These are phyloP conservation scores for Yamadazyma kitorensis DNA, from an alignment of 805 yeast species.

Conservation along the genomic window DNA sequence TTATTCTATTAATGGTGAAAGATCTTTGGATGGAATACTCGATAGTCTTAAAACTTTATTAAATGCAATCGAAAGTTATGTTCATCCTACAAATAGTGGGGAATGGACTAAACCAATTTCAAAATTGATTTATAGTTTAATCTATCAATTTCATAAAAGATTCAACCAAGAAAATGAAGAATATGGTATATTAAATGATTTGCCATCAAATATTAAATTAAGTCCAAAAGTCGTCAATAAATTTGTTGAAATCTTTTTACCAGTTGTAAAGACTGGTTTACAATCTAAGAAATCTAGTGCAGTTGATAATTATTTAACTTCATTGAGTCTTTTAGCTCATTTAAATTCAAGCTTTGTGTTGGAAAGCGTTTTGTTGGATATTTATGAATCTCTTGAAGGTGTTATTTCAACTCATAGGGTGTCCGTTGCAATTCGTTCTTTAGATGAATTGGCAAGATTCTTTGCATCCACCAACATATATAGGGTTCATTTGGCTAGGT, in stretches of 20 bases:
- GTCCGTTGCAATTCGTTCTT: conserved; percentile 63
- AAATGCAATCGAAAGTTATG: conserved; percentile 74
- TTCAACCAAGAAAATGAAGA: conserved; percentile 45
- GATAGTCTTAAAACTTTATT: conserved; percentile 52
- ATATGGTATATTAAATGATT: conserved; percentile 20
- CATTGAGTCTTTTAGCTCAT: conserved; percentile 63
- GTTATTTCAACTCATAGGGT: conserved; percentile 79
- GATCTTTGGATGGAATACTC: conserved; percentile 46
- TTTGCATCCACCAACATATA: conserved; percentile 62
- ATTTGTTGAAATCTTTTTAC: conserved; percentile 54
- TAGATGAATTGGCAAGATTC: conserved; percentile 63
- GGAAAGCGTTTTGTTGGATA: conserved; percentile 58
- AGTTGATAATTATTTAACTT: conserved; percentile 54
- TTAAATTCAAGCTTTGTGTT: conserved; percentile 54
- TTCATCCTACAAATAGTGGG: conserved; percentile 92
- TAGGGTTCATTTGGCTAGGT: conserved; percentile 75
- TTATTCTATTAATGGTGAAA: conserved; percentile 57
- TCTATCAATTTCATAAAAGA: conserved; percentile 60
- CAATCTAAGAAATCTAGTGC: conserved; percentile 66
- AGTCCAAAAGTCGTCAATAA: conserved; percentile 28
- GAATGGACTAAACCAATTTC: conserved; percentile 78
- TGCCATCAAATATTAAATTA: conserved; percentile 33
- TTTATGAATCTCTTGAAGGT: conserved; percentile 72
- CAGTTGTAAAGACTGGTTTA: conserved; percentile 63
- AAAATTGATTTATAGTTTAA: conserved; percentile 58